A percentile compares a stretch with the other conserved stretches of the same genome.
Evolutionary conservation across 306 rosid species (phyloP).

Genomic region (Myrica gale): DNA sequence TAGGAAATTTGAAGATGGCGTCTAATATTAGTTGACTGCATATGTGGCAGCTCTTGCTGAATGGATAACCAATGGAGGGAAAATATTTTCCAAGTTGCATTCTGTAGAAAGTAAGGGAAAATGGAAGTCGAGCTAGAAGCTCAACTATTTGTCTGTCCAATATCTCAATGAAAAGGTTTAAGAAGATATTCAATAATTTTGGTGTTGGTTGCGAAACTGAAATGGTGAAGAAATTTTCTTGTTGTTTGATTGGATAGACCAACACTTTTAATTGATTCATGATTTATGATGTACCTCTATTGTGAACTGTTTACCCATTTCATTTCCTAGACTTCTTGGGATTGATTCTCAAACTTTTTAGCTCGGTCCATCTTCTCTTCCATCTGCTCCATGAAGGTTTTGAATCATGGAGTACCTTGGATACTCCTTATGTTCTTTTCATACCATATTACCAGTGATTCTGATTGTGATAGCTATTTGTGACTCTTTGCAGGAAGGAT

Average conservation of each 20-base stretch:
- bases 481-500: slow-evolving; percentile 53
- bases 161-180: not conserved
- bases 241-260: not conserved
- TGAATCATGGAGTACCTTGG: not conserved
- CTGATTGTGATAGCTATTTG: slow-evolving; percentile 1
- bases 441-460: not conserved
- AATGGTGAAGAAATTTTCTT: not conserved
- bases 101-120: not conserved
- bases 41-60: too few species aligned
- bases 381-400: not conserved
- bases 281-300: not conserved
- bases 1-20: too few species aligned
- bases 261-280: not conserved
- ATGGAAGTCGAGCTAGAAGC: not conserved
- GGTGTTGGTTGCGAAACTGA: not conserved
- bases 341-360: not conserved
- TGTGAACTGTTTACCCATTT: not conserved
- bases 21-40: too few species aligned
- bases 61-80: too few species aligned
- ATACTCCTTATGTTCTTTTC: not conserved
- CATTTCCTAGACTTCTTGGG: not conserved
- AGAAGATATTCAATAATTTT: not conserved
- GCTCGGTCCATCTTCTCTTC: not conserved
- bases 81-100: too few species aligned
- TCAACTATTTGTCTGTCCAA: not conserved